Evolutionary conservation across 345 rosid species (phyloP).

Genomic region (Cardamine resedifolia): DNA sequence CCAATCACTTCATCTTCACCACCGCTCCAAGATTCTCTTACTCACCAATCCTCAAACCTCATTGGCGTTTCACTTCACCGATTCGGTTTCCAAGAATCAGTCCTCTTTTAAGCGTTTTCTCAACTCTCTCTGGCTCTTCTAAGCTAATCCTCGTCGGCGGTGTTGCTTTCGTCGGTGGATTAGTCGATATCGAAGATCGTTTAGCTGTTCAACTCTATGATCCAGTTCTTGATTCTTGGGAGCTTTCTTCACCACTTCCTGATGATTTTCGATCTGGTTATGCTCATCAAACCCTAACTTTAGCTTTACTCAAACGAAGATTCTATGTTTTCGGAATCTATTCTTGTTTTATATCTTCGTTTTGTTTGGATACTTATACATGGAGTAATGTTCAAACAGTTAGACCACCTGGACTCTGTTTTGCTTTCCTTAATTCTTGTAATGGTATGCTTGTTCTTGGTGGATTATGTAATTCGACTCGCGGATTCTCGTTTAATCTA

Average conservation of each 20-base stretch:
- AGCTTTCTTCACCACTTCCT: conserved; percentile 70
- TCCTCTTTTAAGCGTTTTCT: conserved; percentile 63
- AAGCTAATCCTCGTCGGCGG: conserved; percentile 75
- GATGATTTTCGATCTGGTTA: conserved; percentile 54
- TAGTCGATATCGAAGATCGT: conserved; percentile 79
- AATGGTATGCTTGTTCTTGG: conserved; percentile 62
- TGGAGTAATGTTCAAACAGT: conserved; percentile 76
- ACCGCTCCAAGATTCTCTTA: conserved; percentile 65
- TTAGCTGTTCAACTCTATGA: conserved; percentile 72
- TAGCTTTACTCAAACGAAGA: conserved; percentile 50
- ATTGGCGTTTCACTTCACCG: conserved; percentile 57
- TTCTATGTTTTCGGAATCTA: conserved; percentile 72
- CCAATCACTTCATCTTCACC: conserved; percentile 66
- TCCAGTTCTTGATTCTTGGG: conserved; percentile 61
- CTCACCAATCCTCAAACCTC: conserved; percentile 53
- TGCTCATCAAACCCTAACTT: conserved; percentile 58
- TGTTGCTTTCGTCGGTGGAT: conserved; percentile 15
- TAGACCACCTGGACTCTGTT: conserved; percentile 70
- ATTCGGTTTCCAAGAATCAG: conserved; percentile 54
- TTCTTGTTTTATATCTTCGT: conserved; percentile 55
- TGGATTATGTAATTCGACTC: conserved; percentile 47
- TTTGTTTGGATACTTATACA: conserved; percentile 50
- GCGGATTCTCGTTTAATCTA: conserved; percentile 60
- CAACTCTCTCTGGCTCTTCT: conserved; percentile 23
- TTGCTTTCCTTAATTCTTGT: conserved; percentile 63